Evolutionary conservation across 129 eudicot species (phyloP).

Genomic region (Solidago caesia): DNA sequence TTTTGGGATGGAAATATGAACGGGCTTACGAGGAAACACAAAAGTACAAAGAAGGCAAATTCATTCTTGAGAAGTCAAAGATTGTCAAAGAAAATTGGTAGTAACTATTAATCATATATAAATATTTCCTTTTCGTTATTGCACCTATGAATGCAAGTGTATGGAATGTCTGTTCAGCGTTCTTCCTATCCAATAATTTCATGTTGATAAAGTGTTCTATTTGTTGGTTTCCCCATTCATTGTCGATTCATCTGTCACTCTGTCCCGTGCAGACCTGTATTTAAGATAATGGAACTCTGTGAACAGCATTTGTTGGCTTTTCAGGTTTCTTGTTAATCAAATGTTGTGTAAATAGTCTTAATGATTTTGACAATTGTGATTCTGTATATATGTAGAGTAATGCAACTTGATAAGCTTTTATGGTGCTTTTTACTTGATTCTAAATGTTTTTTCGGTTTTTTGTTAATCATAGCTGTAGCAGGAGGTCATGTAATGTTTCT

Average conservation of each 20-base stretch:
- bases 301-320: conserved; percentile 26
- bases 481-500: background rate
- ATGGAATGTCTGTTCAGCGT: conserved; percentile 23
- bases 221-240: conserved; percentile 2
- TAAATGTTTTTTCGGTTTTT: background rate
- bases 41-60: conserved; percentile 89
- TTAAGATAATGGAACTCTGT: conserved; percentile 19
- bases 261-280: conserved; percentile 23
- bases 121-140: background rate
- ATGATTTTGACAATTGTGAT: conserved; percentile 18
- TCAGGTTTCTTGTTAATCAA: conserved; percentile 31
- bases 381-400: conserved; percentile 3
- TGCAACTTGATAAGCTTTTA: conserved; percentile 5
- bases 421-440: conserved; percentile 7
- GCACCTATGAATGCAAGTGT: conserved; percentile 16
- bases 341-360: conserved; percentile 21
- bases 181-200: conserved; percentile 23
- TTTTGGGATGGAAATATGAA: conserved; percentile 89
- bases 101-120: conserved; percentile 17
- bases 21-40: conserved; percentile 73
- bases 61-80: conserved; percentile 79
- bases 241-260: conserved; percentile 21
- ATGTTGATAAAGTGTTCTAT: conserved; percentile 23
- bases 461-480: background rate
- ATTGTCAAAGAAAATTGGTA: conserved; percentile 88